Evolutionary conservation across 495 filamentous ascomycete genomes (phyloP).

Genomic region (Aspergillus ellipticus): DNA sequence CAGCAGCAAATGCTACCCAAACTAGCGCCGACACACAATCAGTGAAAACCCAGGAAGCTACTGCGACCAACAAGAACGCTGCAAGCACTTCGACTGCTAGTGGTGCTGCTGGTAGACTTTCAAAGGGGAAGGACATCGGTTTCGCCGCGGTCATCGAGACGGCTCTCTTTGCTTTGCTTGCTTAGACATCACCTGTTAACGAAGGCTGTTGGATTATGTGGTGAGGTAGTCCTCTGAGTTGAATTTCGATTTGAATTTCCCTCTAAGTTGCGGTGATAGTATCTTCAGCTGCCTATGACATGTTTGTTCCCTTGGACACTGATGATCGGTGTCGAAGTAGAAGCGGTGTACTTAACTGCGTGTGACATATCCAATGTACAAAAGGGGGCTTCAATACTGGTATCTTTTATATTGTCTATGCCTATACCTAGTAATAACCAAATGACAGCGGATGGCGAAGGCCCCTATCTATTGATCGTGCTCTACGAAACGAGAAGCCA

Average conservation of each 20-base stretch:
- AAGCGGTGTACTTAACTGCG: neutral
- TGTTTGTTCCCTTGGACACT: neutral
- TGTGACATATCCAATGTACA: neutral
- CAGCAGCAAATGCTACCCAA: slow-evolving; percentile 11
- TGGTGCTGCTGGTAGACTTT: slow-evolving; percentile 45
- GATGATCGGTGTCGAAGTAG: neutral
- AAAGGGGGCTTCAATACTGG: neutral
- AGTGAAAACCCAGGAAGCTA: slow-evolving; percentile 5
- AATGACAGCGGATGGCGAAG: neutral
- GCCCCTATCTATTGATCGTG: slow-evolving; percentile 23
- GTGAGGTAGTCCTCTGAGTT: neutral
- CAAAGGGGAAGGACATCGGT: slow-evolving; percentile 30
- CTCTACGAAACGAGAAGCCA: slow-evolving; percentile 33
- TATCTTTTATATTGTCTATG: neutral
- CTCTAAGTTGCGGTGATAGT: neutral
- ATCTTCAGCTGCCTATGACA: neutral
- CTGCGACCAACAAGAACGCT: slow-evolving; percentile 10
- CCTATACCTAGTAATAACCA: neutral
- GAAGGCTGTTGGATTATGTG: neutral
- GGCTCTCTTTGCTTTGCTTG: slow-evolving; percentile 31
- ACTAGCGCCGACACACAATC: neutral
- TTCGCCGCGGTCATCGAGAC: slow-evolving; percentile 34
- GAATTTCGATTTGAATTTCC: neutral
- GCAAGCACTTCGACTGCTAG: slow-evolving; percentile 20
- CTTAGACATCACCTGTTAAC: slow-evolving; percentile 12